Conservation (phyloP, 1,139 yeast species). For the Spathaspora sp. region DNA sequence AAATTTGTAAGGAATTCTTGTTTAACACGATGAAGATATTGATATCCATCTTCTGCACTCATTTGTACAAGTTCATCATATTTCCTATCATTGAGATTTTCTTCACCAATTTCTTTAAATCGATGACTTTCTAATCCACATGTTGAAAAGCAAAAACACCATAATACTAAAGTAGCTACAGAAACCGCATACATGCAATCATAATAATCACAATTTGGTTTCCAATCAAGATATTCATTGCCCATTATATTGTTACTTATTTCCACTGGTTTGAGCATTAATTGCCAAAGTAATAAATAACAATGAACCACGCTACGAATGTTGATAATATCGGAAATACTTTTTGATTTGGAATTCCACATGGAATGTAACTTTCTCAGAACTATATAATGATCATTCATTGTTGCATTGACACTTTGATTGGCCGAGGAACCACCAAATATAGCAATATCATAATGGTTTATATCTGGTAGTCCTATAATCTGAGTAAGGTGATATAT, state of each 20-base stretch:
- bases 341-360: conserved; percentile 36
- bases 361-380: conserved; percentile 49
- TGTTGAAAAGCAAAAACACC: conserved; percentile 46
- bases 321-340: conserved; percentile 35
- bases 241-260: conserved; percentile 14
- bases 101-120: conserved; percentile 19
- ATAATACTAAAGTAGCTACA: conserved; percentile 45
- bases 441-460: conserved; percentile 76
- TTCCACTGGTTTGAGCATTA: conserved; percentile 37
- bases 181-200: conserved; percentile 45
- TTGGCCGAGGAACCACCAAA: conserved; percentile 82
- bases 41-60: conserved; percentile 37
- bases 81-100: conserved; percentile 12
- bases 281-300: conserved; percentile 60
- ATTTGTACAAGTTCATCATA: conserved; percentile 21
- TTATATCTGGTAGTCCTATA: conserved; percentile 57
- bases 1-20: conserved; percentile 24
- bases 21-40: conserved; percentile 36
- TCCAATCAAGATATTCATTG: conserved; percentile 28
- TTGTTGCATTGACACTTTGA: conserved; percentile 70
- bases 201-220: conserved; percentile 33
- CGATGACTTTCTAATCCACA: conserved; percentile 40
- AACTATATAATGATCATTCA: conserved; percentile 52
- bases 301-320: conserved; percentile 58
- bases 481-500: conserved; percentile 75